Evolutionary conservation across 176 grass and related monocot genomes (phyloP), one percentile per base, ranked within the genome.

Genomic region (Poa annua): DNA sequence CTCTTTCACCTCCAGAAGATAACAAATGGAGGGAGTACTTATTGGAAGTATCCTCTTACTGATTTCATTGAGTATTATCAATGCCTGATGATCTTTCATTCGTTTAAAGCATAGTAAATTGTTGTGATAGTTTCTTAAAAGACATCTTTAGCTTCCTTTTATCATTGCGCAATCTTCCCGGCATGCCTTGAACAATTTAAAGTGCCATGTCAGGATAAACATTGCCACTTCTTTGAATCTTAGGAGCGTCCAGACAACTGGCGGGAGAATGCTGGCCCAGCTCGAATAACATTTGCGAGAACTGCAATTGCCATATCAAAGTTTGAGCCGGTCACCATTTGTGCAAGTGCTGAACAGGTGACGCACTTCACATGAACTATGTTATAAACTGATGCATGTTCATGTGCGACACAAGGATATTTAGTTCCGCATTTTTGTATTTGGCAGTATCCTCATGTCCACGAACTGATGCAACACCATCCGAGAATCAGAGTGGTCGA

Each of bases 181-280:
- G 41, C 59, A 54, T 14, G 62, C 19, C 44, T 51, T 35, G 19
- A 53, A 50, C 26, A 68, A 67, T 75, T 81, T 34, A 8, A 81
- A 77, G 9, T 44, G 63, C 33, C 33, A 19, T 54, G 70, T 39
- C 15, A 44, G 72, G 8, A 19, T 76, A 48, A 16, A 38, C 20
- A 10, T 57, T 11, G 44, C 73, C 41, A 26, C 20, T 74, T n/a
- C 26, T 90, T 66, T 67, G 68, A 62, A 85, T 86, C 76, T 22
- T 73, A 98, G 96, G 96, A 95, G 80, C 92, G 96, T 32, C 85
- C 54, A 17, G 96, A 98, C 78, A 98, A 98, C 76, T 98, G 96
- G 96, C 55, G 92, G 45, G 82, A 95, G 49, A 51, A 88, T 59
- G 96, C 92, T 35, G 75, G 77, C 76, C 90, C 96, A 39, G 92